Evolutionary conservation across 2,329 filamentous ascomycete species (phyloP).

Genomic region (Drechslerella dactyloides): DNA sequence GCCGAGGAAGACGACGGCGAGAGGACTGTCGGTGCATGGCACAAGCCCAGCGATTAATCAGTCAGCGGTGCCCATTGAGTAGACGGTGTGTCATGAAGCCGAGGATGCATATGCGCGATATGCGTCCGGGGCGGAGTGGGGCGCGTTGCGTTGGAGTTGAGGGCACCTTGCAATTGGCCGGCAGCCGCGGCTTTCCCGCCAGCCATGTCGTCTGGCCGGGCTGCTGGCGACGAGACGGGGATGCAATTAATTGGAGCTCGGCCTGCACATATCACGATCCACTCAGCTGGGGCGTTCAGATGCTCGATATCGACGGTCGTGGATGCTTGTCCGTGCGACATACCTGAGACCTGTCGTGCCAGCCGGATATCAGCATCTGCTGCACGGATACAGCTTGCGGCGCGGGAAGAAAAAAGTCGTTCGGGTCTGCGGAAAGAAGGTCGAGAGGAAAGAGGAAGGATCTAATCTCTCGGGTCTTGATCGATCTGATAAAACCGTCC

Average conservation of each 20-base stretch:
- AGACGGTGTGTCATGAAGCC: background rate
- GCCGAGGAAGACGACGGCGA: slow-evolving; percentile 24
- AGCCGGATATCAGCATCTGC: too few species aligned
- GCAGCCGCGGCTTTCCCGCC: slow-evolving; percentile 29
- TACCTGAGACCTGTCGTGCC: slow-evolving; percentile 4
- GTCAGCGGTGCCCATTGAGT: too few species aligned
- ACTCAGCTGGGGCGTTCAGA: too few species aligned
- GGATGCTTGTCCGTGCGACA: too few species aligned
- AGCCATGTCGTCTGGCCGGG: slow-evolving; percentile 26
- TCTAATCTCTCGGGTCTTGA: slow-evolving; percentile 46
- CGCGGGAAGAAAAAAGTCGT: slow-evolving; percentile 22
- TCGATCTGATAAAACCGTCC: slow-evolving; percentile 46
- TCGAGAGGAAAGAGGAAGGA: slow-evolving; percentile 25
- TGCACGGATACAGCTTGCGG: background rate
- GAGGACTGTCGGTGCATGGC: slow-evolving; percentile 14
- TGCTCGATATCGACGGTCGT: too few species aligned
- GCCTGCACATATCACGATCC: too few species aligned
- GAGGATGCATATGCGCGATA: background rate
- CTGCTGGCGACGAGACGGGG: background rate
- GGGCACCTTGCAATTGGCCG: slow-evolving; percentile 19
- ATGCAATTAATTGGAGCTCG: too few species aligned
- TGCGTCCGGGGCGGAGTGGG: slow-evolving; percentile 15
- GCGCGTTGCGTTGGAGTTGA: slow-evolving; percentile 25
- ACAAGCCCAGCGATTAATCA: background rate
- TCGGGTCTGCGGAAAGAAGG: slow-evolving; percentile 30